Percentiles rank a stretch among this genome's conserved stretches.
Conservation (phyloP, 163 green algal species). For the Trebouxiophyceae sp. region DNA sequence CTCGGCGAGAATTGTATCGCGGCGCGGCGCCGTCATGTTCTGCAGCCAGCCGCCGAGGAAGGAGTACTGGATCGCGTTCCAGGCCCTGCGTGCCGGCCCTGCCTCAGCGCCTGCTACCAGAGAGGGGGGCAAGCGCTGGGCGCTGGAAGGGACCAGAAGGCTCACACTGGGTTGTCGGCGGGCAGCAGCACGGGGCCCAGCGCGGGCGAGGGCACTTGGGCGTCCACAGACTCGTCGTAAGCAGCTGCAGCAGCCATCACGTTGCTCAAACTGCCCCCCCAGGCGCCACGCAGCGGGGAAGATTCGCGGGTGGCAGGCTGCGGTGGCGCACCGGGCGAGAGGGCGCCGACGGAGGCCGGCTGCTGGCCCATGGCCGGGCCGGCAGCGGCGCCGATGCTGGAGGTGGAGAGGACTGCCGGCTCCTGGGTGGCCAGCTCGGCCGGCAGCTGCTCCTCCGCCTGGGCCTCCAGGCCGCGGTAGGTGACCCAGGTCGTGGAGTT, state of each 20-base stretch:
- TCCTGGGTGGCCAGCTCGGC: neutral
- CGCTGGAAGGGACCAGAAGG: neutral
- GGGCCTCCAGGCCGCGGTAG: slow-evolving; percentile 29
- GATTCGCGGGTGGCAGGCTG: no score
- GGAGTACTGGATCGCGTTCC: neutral
- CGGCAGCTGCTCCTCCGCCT: neutral
- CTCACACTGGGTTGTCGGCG: neutral
- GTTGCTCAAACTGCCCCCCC: no score
- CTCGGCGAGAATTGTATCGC: slow-evolving; percentile 36
- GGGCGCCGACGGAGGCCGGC: no score
- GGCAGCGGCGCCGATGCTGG: neutral
- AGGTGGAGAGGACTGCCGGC: no score
- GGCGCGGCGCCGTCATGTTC: neutral
- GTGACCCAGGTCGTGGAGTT: slow-evolving; percentile 22
- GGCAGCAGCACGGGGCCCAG: neutral
- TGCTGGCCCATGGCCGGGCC: neutral
- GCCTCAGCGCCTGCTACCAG: no score
- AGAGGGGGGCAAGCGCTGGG: no score
- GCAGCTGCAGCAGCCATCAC: no score
- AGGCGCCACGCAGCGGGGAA: no score
- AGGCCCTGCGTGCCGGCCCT: neutral
- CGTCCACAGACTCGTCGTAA: no score
- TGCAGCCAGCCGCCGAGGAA: neutral
- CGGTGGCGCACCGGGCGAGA: no score
- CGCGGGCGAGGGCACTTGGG: slow-evolving; percentile 1